Evolutionary conservation across 169 alveolate genomes (phyloP).

Genomic region (Perkinsus marinus): DNA sequence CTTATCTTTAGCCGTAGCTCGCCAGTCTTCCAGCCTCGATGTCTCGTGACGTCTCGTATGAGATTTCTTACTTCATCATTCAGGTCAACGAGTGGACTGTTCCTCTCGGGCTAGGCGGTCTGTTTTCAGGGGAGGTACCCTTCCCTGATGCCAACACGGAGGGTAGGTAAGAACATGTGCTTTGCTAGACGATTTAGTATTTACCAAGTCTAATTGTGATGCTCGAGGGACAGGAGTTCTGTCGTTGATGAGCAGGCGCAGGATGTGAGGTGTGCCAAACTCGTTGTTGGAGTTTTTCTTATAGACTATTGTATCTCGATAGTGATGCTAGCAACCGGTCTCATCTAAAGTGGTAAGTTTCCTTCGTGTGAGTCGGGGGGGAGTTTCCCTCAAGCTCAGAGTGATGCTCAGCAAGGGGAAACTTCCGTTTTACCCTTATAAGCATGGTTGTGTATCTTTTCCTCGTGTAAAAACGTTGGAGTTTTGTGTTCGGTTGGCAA

Average conservation of each 20-base stretch:
- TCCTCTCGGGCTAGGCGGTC: neutral
- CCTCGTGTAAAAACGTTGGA: neutral
- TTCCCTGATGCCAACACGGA: neutral
- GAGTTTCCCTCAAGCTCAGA: too few relatives aligned
- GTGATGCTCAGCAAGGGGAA: neutral
- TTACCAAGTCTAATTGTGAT: too few relatives aligned
- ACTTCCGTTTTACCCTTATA: neutral
- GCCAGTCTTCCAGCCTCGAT: neutral
- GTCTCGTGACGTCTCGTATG: neutral
- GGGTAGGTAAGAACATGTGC: neutral
- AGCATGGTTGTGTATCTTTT: neutral
- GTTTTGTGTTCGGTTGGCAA: neutral
- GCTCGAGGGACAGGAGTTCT: too few relatives aligned
- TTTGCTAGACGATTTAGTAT: neutral
- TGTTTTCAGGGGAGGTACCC: neutral
- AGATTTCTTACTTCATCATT: neutral
- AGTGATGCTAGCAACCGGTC: neutral
- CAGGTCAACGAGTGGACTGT: neutral
- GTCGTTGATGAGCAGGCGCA: too few relatives aligned
- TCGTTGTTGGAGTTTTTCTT: too few relatives aligned
- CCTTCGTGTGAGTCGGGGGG: neutral
- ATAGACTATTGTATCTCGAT: neutral
- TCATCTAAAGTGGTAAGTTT: neutral
- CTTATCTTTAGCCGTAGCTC: neutral
- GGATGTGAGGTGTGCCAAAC: too few relatives aligned